Conservation (phyloP, 768 basidiomycete genomes). For the Leccinum fibrillosum region DNA sequence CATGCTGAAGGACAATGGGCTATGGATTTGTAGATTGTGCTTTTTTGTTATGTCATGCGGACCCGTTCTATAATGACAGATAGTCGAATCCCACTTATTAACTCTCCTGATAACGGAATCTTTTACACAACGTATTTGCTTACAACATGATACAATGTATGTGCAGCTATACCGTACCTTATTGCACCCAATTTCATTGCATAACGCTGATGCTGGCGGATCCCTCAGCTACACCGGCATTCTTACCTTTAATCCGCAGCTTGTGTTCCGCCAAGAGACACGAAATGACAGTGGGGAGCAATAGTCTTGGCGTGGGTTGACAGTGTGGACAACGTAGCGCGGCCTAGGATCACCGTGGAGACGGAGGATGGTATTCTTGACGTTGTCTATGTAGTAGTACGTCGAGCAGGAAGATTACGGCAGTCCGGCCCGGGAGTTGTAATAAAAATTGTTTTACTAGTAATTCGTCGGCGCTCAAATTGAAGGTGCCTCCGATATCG, state of each 20-base stretch:
- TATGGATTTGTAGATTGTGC: neutral
- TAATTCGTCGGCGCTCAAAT: too few relatives aligned
- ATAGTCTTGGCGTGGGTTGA: too few relatives aligned
- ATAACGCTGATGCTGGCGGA: neutral
- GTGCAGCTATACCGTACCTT: neutral
- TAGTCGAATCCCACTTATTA: neutral
- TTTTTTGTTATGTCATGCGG: neutral
- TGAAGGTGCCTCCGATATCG: constrained; percentile 9
- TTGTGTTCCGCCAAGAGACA: constrained; percentile 5
- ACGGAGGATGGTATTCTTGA: too few relatives aligned
- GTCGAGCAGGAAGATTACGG: too few relatives aligned
- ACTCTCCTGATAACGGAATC: too few relatives aligned
- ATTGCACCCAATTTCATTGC: neutral
- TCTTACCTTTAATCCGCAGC: neutral
- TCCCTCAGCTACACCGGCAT: neutral
- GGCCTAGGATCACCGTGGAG: too few relatives aligned
- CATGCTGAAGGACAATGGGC: neutral
- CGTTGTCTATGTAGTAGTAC: too few relatives aligned
- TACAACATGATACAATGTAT: neutral
- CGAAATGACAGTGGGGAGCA: neutral
- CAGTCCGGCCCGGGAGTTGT: too few relatives aligned
- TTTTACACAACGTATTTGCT: neutral
- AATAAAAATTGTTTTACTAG: too few relatives aligned
- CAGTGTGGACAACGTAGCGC: too few relatives aligned
- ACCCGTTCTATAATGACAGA: neutral